Conservation (phyloP, 192 early-diverging fungal genomes). For the Rhizophagus sp. region DNA sequence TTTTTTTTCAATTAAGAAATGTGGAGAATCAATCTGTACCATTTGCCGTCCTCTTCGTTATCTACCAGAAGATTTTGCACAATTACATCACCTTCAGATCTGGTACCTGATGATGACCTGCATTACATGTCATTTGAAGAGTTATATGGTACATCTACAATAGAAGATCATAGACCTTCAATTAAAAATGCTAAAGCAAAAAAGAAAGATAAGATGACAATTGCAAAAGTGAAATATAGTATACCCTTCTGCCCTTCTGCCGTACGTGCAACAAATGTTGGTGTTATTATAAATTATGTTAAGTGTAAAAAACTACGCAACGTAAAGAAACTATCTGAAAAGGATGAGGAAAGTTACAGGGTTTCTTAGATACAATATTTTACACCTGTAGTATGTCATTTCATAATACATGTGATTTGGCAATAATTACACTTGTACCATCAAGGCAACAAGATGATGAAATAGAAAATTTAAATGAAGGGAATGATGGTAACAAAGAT, state of each 20-base stretch:
- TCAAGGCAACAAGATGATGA: neutral
- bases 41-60: neutral
- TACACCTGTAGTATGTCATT: neutral
- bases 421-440: neutral
- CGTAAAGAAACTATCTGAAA: neutral
- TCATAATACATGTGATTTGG: neutral
- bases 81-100: neutral
- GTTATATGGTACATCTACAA: neutral
- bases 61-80: neutral
- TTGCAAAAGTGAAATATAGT: neutral
- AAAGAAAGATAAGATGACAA: neutral
- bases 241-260: neutral
- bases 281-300: neutral
- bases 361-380: neutral
- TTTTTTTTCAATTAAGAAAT: constrained; percentile 6
- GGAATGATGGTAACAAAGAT: neutral
- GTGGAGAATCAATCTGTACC: neutral
- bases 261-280: neutral
- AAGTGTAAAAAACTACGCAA: neutral
- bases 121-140: neutral
- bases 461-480: neutral
- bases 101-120: neutral
- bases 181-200: neutral
- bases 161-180: neutral
- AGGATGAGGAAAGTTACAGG: neutral